Conservation (phyloP, 1,139 yeast genomes). For the Yamadazyma mexicana region DNA sequence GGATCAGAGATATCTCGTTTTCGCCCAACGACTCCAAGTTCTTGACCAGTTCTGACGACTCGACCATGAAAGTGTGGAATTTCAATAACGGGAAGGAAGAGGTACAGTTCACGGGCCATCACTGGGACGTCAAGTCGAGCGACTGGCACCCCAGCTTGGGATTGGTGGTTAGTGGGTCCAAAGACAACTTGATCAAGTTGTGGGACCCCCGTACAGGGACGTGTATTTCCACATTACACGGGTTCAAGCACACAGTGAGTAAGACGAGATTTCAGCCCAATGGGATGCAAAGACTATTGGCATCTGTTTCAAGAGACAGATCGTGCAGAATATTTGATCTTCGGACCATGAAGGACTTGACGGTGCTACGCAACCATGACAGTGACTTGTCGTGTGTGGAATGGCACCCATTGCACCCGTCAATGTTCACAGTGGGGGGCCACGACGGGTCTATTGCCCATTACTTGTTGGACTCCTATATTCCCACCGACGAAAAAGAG, state of each 20-base stretch:
- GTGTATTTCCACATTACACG: conserved; percentile 79
- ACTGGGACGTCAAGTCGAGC: conserved; percentile 97
- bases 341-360: conserved; percentile 76
- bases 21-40: conserved; percentile 89
- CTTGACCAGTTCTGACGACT: conserved; percentile 91
- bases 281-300: conserved; percentile 67
- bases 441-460: conserved; percentile 87
- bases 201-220: conserved; percentile 91
- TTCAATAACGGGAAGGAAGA: conserved; percentile 90
- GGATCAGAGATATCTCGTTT: conserved; percentile 83
- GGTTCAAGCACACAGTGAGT: conserved; percentile 90
- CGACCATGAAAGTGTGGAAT: conserved; percentile 88
- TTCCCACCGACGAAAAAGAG: conserved; percentile 31
- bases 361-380: conserved; percentile 74
- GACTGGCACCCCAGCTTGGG: conserved; percentile 97
- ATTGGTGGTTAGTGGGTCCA: conserved; percentile 82
- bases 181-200: conserved; percentile 86
- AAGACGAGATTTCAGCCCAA: conserved; percentile 79
- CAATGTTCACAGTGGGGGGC: conserved; percentile 80
- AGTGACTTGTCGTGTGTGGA: conserved; percentile 82
- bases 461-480: conserved; percentile 62
- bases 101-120: conserved; percentile 80
- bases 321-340: conserved; percentile 87
- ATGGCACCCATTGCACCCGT: conserved; percentile 91
- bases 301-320: conserved; percentile 86